Conservation (phyloP, 75 land plant genomes). For the Chamaecyparis obtusa region DNA sequence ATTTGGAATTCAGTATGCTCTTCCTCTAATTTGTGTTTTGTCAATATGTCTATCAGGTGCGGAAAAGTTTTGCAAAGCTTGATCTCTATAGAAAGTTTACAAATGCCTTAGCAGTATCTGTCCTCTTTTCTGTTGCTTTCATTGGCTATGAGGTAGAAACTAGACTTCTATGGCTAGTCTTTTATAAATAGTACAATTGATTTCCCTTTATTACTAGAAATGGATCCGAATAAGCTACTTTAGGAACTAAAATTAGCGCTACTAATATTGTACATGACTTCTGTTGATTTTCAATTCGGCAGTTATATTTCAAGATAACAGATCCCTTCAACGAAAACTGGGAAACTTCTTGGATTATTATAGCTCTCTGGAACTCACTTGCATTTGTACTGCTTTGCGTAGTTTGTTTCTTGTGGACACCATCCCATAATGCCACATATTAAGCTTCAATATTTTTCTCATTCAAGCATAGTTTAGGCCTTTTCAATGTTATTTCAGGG, state of each 20-base stretch:
- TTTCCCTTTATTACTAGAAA: neutral
- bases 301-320: conserved; percentile 63
- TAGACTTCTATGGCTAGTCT: neutral
- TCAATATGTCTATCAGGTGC: conserved; percentile 22
- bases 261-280: neutral
- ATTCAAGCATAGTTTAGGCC: neutral
- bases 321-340: conserved; percentile 70
- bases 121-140: conserved; percentile 65
- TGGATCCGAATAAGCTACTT: neutral
- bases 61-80: conserved; percentile 67
- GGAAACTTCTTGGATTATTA: conserved; percentile 70
- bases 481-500: neutral
- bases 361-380: conserved; percentile 72
- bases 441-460: conserved; percentile 7
- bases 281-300: neutral
- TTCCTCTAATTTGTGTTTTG: neutral
- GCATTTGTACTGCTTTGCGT: conserved; percentile 45
- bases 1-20: neutral
- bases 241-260: neutral
- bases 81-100: conserved; percentile 80
- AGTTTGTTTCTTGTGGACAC: conserved; percentile 66
- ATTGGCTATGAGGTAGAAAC: conserved; percentile 76
- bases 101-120: conserved; percentile 64
- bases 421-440: conserved; percentile 66
- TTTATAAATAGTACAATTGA: neutral